Conservation (phyloP, 495 filamentous ascomycete species). For the Letharia columbiana region DNA sequence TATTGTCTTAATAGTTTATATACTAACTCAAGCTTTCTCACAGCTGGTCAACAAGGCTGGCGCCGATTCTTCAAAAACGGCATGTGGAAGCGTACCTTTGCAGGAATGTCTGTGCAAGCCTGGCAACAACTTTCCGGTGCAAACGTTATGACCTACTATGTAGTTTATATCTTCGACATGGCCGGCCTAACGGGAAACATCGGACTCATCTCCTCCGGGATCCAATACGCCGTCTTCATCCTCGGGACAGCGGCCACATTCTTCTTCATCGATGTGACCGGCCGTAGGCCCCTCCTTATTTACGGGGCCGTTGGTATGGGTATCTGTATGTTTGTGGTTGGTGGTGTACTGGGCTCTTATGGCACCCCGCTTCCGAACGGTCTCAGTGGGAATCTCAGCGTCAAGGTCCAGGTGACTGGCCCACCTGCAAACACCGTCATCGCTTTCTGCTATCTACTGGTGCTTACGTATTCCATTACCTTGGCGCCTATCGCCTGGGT, state of each 20-base stretch:
- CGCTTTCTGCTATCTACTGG: conserved; percentile 70
- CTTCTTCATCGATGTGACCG: conserved; percentile 65
- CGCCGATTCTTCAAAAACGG: conserved; percentile 51
- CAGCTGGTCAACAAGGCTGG: conserved; percentile 41
- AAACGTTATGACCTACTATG: conserved; percentile 58
- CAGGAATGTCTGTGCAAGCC: conserved; percentile 59
- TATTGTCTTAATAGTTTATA: background rate
- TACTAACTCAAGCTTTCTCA: background rate
- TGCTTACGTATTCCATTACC: conserved; percentile 66
- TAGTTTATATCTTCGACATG: conserved; percentile 66
- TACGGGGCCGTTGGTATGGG: conserved; percentile 62
- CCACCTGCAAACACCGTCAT: conserved; percentile 60
- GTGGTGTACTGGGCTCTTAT: conserved; percentile 44
- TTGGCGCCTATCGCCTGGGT: conserved; percentile 64
- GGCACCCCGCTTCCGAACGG: conserved; percentile 49
- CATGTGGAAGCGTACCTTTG: conserved; percentile 66
- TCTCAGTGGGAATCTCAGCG: conserved; percentile 57
- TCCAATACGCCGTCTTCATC: conserved; percentile 72
- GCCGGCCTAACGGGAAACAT: conserved; percentile 49
- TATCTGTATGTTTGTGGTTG: conserved; percentile 40
- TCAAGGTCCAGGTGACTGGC: conserved; percentile 54
- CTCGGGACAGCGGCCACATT: conserved; percentile 59
- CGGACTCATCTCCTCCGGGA: conserved; percentile 56
- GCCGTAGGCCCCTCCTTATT: conserved; percentile 62
- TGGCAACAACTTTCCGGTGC: conserved; percentile 65